Conservation (phyloP, 75 land plant genomes). For the Pinus tabuliformis region DNA sequence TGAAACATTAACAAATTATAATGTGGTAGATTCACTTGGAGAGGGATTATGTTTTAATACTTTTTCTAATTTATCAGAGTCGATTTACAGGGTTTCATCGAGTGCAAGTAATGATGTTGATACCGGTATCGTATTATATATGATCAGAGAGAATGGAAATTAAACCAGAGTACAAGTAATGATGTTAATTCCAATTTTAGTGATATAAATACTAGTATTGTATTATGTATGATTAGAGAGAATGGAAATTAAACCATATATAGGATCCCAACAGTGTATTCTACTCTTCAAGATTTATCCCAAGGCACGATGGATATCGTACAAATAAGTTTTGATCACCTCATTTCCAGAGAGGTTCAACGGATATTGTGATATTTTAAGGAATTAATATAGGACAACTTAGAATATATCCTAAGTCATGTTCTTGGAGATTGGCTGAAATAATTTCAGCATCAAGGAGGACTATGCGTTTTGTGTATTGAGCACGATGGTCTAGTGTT, state of each 20-base stretch:
- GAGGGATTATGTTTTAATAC: conserved; percentile 13
- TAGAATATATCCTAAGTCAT: conserved; percentile 71
- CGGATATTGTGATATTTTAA: conserved; percentile 50
- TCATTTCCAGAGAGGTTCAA: conserved; percentile 62
- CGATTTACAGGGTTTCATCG: conserved; percentile 33
- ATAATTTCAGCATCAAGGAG: too few species aligned
- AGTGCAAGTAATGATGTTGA: conserved; percentile 54
- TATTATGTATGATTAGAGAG: conserved; percentile 67
- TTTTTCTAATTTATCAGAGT: conserved; percentile 11
- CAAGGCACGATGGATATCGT: neutral
- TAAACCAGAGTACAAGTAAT: conserved; percentile 58
- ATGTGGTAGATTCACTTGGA: too few species aligned
- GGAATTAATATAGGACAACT: conserved; percentile 60
- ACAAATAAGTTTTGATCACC: conserved; percentile 2
- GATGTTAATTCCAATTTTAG: conserved; percentile 49
- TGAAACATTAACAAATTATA: too few species aligned
- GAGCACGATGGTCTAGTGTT: too few species aligned
- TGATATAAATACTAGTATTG: conserved; percentile 50
- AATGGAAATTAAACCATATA: conserved; percentile 65
- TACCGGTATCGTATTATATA: too few species aligned
- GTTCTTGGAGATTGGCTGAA: conserved; percentile 19
- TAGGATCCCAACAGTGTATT: conserved; percentile 43
- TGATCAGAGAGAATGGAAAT: too few species aligned
- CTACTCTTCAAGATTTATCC: neutral
- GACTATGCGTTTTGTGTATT: too few species aligned